Evolutionary conservation across 495 filamentous ascomycete genomes (phyloP), one percentile per base, ranked within the genome.

Genomic region (Talaromyces thailandensis): DNA sequence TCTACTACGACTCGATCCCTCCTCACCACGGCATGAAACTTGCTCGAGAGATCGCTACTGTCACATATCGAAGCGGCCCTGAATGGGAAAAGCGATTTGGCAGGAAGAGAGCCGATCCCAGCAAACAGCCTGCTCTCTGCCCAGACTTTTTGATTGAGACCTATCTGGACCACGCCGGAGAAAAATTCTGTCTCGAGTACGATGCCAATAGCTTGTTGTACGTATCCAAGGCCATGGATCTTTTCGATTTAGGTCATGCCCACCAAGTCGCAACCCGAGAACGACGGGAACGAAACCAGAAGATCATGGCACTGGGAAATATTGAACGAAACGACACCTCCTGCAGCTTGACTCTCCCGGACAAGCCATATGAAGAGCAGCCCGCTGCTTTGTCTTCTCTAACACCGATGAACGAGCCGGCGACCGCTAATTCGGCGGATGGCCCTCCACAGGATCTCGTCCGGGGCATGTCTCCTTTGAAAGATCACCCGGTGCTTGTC

Each of bases 121-220:
- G 84, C 64, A 88, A 88, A 51, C 92, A 89, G 18, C 94, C 94
- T 3, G 94, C 94, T 0, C 78, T 99, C 16, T 99, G 94, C 66
- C 92, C 94, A 0, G 94, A 99, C 71, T 99, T 98, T 73, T 81
- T 98, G 25, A 96, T 99, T 64, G 94, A 99, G 70, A 99, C 94
- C 0, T 99, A 99, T 69, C 84, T 99, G 31, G 94, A 99, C 73
- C 94, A 99, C 69, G 95, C 94, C 2, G 94, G 94, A 50, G 94
- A 99, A 79, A 99, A 99, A 72, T 99, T 95, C 74, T 97, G 92
- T 72, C 81, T 99, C n/a, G 92, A 94, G 63, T 98, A 97, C 71
- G 94, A 99, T 68, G 85, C 94, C 21, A 99, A 99, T 76, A 96
- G 92, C 70, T 80, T 98, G 9, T 81, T 99, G 29, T 99, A 99